Evolutionary conservation across 768 basidiomycete genomes (phyloP).

Genomic region (Tylopilus felleus): DNA sequence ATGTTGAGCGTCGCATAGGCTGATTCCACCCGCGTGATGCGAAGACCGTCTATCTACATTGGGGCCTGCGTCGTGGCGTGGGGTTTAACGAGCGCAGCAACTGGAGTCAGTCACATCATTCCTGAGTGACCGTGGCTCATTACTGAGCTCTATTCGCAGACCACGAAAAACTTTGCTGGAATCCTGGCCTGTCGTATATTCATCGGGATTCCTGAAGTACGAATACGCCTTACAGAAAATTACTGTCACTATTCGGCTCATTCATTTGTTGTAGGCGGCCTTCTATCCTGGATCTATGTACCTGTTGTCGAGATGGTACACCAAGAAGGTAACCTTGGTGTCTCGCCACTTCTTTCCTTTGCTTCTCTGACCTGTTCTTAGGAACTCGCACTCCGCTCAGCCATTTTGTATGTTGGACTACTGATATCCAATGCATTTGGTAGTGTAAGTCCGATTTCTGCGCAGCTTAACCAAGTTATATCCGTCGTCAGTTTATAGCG

Average conservation of each 20-base stretch:
- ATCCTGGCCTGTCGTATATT: slow-evolving; percentile 57
- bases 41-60: slow-evolving; percentile 61
- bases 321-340: slow-evolving; percentile 32
- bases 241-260: neutral
- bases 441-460: slow-evolving; percentile 38
- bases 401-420: slow-evolving; percentile 56
- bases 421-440: slow-evolving; percentile 69
- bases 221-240: neutral
- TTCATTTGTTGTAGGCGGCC: slow-evolving; percentile 39
- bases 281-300: slow-evolving; percentile 60
- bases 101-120: slow-evolving; percentile 44
- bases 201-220: slow-evolving; percentile 59
- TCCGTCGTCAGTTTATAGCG: slow-evolving; percentile 52
- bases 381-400: slow-evolving; percentile 64
- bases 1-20: neutral
- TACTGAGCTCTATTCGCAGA: slow-evolving; percentile 28
- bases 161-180: slow-evolving; percentile 52
- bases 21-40: neutral
- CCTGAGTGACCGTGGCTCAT: neutral
- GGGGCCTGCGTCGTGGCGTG: slow-evolving; percentile 56
- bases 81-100: slow-evolving; percentile 61
- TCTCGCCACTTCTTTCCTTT: neutral
- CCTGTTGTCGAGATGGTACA: slow-evolving; percentile 52
- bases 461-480: neutral
- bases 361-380: slow-evolving; percentile 16